These are phyloP conservation scores for Cercospora janseana DNA, from an alignment of 2,329 filamentous ascomycete species.

Conservation along the genomic window DNA sequence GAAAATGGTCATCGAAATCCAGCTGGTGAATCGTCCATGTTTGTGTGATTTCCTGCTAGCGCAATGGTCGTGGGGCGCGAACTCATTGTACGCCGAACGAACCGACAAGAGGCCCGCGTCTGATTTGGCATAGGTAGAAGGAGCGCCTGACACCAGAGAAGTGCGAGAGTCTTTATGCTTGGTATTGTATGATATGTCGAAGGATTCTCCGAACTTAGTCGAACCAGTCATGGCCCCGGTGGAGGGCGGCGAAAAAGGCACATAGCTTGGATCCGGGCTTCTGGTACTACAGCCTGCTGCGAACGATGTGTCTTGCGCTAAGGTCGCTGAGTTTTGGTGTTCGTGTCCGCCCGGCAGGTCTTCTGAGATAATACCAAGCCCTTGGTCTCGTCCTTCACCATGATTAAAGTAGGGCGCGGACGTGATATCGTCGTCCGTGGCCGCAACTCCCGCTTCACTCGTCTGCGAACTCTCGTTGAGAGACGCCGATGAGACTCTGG, in stretches of 20 bases:
- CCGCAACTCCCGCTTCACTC: constrained; percentile 27
- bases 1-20: constrained; percentile 48
- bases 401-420: constrained; percentile 6
- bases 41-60: constrained; percentile 20
- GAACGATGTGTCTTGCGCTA: constrained; percentile 21
- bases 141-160: constrained; percentile 29
- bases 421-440: constrained; percentile 36
- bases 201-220: constrained; percentile 26
- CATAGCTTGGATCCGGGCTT: constrained; percentile 19
- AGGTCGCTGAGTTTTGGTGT: constrained; percentile 16
- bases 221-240: constrained; percentile 29
- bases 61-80: constrained; percentile 29
- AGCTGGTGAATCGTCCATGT: constrained; percentile 34
- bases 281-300: constrained; percentile 15
- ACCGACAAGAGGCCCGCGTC: constrained; percentile 30
- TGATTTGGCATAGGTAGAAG: constrained; percentile 30
- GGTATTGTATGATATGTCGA: constrained; percentile 18
- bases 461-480: constrained; percentile 33
- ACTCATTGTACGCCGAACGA: constrained; percentile 29
- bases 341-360: neutral
- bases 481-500: constrained; percentile 39
- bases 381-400: constrained; percentile 24
- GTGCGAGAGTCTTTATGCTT: constrained; percentile 21
- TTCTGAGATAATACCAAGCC: constrained; percentile 38
- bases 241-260: constrained; percentile 28